Percentiles rank a stretch among this genome's conserved stretches.
These are phyloP conservation scores for Colletotrichum musicola DNA, from an alignment of 2,329 filamentous ascomycete genomes.

Conservation along the genomic window DNA sequence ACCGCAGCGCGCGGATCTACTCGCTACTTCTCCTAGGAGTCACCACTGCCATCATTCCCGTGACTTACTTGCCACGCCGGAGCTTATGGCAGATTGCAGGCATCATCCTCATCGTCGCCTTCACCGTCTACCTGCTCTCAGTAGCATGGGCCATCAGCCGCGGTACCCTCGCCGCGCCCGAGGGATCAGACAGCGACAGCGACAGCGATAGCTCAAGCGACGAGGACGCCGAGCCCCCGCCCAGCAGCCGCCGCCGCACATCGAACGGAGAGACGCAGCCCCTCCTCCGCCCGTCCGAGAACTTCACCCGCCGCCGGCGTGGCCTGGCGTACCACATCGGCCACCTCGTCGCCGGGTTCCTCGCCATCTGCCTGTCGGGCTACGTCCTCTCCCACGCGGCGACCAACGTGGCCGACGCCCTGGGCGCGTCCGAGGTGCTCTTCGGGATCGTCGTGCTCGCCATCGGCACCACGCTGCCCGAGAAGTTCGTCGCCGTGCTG, in stretches of 20 bases:
- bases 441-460: constrained; percentile 62
- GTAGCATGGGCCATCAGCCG: constrained; percentile 59
- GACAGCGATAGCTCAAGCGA: constrained; percentile 43
- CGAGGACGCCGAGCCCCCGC: constrained; percentile 27
- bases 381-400: constrained; percentile 63
- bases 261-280: constrained; percentile 5
- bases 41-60: constrained; percentile 54
- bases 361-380: constrained; percentile 60
- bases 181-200: constrained; percentile 48
- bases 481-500: constrained; percentile 64
- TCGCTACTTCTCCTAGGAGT: constrained; percentile 55
- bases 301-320: constrained; percentile 6
- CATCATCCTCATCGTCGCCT: constrained; percentile 54
- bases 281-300: constrained; percentile 25
- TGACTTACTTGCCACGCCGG: constrained; percentile 42
- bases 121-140: constrained; percentile 58
- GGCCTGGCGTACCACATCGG: constrained; percentile 39
- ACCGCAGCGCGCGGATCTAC: constrained; percentile 62
- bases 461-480: constrained; percentile 66
- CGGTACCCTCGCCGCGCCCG: constrained; percentile 55
- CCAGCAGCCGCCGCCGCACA: not conserved
- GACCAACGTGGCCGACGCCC: constrained; percentile 54
- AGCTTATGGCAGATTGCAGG: constrained; percentile 49
- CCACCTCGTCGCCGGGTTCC: constrained; percentile 58
- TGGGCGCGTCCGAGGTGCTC: constrained; percentile 59